Percentiles rank a stretch among this genome's conserved stretches.
phyloP scores from a whole-genome alignment of 129 eudicot genomes.

The Scalesia atractyloides region DNA sequence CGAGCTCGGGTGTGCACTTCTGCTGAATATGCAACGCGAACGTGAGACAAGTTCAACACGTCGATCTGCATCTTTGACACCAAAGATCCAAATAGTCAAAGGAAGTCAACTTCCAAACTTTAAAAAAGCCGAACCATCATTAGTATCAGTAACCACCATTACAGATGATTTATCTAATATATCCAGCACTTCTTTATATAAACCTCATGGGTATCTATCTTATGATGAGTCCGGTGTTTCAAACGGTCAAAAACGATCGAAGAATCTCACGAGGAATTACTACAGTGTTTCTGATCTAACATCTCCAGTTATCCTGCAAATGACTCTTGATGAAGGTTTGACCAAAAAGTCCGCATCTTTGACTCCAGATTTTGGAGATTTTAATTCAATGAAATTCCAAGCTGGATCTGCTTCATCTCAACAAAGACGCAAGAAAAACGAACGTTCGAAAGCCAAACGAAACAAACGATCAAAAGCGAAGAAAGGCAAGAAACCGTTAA shows the following conservation, averaged over 20 bases:
- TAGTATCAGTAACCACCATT: neutral
- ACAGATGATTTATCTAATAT: neutral
- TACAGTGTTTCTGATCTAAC: conserved; percentile 35
- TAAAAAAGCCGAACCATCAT: conserved; percentile 14
- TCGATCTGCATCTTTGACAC: conserved; percentile 35
- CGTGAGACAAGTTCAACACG: conserved; percentile 16
- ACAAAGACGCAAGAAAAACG: conserved; percentile 23
- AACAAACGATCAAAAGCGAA: conserved; percentile 24
- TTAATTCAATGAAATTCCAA: conserved; percentile 38
- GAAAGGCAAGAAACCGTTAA: conserved; percentile 24
- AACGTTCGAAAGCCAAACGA: conserved; percentile 23
- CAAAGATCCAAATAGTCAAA: conserved; percentile 20
- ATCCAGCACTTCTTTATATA: conserved; percentile 6
- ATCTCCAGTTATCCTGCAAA: neutral
- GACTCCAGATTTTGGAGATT: conserved; percentile 32
- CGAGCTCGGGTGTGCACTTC: conserved; percentile 35
- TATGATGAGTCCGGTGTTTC: conserved; percentile 28
- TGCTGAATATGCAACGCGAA: conserved; percentile 26
- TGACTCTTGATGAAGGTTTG: conserved; percentile 13
- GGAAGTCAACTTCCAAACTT: neutral
- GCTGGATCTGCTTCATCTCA: conserved; percentile 22
- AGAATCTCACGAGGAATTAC: conserved; percentile 23
- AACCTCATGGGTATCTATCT: conserved; percentile 10
- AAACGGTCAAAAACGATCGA: conserved; percentile 10
- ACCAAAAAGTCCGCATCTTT: conserved; percentile 21